Percentiles rank a stretch among this genome's conserved stretches.
Conservation (phyloP, 768 basidiomycete genomes). For the Kwoniella pini region DNA sequence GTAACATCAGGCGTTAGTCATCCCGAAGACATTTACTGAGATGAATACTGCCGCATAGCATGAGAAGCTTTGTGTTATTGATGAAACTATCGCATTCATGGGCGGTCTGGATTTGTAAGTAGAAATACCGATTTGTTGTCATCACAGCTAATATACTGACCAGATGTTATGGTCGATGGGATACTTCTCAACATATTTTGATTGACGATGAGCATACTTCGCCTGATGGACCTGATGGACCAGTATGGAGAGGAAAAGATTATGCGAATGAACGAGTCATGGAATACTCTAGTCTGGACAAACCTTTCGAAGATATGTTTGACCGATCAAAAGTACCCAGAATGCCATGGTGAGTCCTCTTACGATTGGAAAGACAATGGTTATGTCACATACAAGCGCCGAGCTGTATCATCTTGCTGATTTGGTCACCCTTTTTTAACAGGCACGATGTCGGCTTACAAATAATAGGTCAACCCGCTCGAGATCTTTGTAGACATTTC, state of each 20-base stretch:
- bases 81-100: constrained; percentile 97
- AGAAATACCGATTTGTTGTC: neutral
- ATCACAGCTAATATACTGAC: neutral
- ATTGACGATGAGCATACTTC: constrained; percentile 70
- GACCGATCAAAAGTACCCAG: constrained; percentile 83
- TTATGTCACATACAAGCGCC: too few species aligned
- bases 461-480: constrained; percentile 91
- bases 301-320: constrained; percentile 93
- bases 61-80: constrained; percentile 96
- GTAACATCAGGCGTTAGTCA: constrained; percentile 39
- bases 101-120: constrained; percentile 91
- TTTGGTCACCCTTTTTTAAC: neutral
- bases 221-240: constrained; percentile 62
- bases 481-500: constrained; percentile 93
- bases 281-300: constrained; percentile 82
- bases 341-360: constrained; percentile 84
- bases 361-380: too few species aligned
- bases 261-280: constrained; percentile 84
- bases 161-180: constrained; percentile 66
- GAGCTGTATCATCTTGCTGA: too few species aligned
- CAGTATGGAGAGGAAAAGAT: constrained; percentile 94
- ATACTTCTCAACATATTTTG: constrained; percentile 89
- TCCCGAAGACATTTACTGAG: neutral
- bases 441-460: constrained; percentile 98
- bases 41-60: constrained; percentile 61